These are phyloP conservation scores for Moesziomyces globuligerus DNA, from an alignment of 1,284 basidiomycete species.

Conservation along the genomic window DNA sequence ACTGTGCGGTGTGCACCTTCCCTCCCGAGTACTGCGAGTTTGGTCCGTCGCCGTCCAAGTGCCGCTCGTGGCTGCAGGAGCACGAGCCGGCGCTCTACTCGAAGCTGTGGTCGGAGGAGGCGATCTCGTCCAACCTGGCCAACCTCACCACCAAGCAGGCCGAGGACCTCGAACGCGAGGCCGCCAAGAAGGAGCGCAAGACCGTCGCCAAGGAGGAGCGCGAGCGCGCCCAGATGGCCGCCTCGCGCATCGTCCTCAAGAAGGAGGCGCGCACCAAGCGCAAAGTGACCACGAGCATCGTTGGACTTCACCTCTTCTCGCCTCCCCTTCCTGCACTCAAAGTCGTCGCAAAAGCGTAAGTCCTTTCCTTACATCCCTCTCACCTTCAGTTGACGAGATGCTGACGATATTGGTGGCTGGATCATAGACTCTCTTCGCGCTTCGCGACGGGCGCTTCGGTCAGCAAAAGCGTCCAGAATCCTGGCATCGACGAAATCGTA, in stretches of 20 bases:
- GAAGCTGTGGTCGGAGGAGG: slow-evolving; percentile 61
- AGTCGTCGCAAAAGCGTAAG: slow-evolving; percentile 64
- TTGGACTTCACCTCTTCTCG: slow-evolving; percentile 62
- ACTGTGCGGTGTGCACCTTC: slow-evolving; percentile 64
- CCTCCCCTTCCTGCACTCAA: slow-evolving; percentile 64
- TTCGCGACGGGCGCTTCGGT: slow-evolving; percentile 67
- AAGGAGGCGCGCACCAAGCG: slow-evolving; percentile 63
- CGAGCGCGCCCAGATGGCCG: slow-evolving; percentile 54
- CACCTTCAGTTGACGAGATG: background rate
- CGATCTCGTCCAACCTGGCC: slow-evolving; percentile 57
- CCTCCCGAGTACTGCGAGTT: slow-evolving; percentile 67
- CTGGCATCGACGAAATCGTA: slow-evolving; percentile 64
- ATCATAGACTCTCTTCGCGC: slow-evolving; percentile 53
- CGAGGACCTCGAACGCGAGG: slow-evolving; percentile 62
- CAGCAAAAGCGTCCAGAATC: slow-evolving; percentile 61
- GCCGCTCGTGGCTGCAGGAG: slow-evolving; percentile 57
- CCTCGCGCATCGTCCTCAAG: slow-evolving; percentile 59
- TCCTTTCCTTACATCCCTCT: slow-evolving; percentile 2
- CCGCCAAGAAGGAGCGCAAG: slow-evolving; percentile 64
- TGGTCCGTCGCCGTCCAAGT: slow-evolving; percentile 58
- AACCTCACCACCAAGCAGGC: slow-evolving; percentile 62
- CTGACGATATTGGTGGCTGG: slow-evolving; percentile 3
- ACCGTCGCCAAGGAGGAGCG: slow-evolving; percentile 65
- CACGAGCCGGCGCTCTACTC: slow-evolving; percentile 52
- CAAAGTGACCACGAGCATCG: slow-evolving; percentile 64